Evolutionary conservation across 345 rosid species (phyloP).

Genomic region (Dovyalis caffra): DNA sequence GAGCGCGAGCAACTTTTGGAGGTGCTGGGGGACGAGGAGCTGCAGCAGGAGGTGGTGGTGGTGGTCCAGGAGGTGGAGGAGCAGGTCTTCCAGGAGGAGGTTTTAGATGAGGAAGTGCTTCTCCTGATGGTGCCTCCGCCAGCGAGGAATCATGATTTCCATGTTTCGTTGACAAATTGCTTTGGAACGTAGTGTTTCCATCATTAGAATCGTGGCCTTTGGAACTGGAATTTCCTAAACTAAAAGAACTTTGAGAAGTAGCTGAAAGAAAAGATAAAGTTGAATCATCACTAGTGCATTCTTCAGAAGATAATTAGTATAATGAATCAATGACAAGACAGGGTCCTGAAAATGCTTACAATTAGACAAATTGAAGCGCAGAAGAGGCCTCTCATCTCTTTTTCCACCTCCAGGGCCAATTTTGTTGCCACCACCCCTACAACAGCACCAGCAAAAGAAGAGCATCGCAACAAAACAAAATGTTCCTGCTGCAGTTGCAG

Average conservation of each 20-base stretch:
- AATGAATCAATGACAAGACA: neutral
- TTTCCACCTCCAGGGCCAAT: constrained; percentile 1
- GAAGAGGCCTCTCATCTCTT: constrained; percentile 27
- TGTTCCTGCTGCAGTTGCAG: constrained; percentile 20
- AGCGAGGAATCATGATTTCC: neutral
- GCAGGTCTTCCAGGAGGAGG: constrained; percentile 28
- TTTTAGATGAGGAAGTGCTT: constrained; percentile 10
- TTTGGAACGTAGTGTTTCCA: neutral
- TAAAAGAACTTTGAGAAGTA: constrained; percentile 18
- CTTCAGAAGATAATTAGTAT: neutral
- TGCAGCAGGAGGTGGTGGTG: constrained; percentile 16
- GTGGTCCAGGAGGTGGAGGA: constrained; percentile 13
- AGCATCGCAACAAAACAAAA: constrained; percentile 21
- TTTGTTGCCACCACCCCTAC: constrained; percentile 1
- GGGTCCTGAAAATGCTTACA: constrained; percentile 6
- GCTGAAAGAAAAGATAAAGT: neutral
- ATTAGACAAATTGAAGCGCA: constrained; percentile 16
- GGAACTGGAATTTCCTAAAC: constrained; percentile 4
- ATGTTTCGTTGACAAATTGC: neutral
- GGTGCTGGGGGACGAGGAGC: constrained; percentile 18
- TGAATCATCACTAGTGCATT: neutral
- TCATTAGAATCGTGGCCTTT: constrained; percentile 1
- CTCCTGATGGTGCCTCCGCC: constrained; percentile 9
- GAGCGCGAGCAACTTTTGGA: constrained; percentile 19
- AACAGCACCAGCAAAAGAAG: constrained; percentile 23